Evolutionary conservation across 345 rosid genomes (phyloP).

Genomic region (Raphanus raphanistrum): DNA sequence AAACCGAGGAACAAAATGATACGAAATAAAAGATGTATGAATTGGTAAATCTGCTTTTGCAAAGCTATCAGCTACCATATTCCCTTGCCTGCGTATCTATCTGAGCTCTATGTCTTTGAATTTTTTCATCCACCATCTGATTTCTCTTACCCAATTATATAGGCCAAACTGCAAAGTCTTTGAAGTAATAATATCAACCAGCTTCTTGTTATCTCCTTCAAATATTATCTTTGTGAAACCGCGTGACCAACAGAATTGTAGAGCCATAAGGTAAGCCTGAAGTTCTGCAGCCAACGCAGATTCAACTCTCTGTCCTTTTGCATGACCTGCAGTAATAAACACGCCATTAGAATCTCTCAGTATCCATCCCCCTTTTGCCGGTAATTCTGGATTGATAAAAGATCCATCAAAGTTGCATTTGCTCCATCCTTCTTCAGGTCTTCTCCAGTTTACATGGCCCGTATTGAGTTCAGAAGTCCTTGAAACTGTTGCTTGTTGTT

Average conservation of each 20-base stretch:
- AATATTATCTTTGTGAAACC: not conserved
- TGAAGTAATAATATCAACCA: not conserved
- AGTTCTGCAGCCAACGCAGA: not conserved
- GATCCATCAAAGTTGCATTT: no score
- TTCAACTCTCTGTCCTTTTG: no score
- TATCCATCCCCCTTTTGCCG: no score
- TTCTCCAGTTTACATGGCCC: no score
- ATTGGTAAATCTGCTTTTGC: not conserved
- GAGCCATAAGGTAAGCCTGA: no score
- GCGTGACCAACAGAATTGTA: no score
- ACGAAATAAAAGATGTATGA: not conserved
- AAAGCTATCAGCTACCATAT: not conserved
- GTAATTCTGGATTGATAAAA: no score
- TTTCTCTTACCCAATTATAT: not conserved
- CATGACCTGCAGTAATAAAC: no score
- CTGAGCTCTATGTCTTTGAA: not conserved
- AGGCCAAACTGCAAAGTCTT: not conserved
- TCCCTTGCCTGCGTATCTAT: not conserved
- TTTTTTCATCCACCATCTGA: not conserved
- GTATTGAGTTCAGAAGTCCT: no score
- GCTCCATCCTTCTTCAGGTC: no score
- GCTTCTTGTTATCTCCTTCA: not conserved
- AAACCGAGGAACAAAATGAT: not conserved
- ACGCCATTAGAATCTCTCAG: no score
- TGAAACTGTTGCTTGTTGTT: no score